Percentiles rank a stretch among this genome's conserved stretches.
Evolutionary conservation across 2,329 filamentous ascomycete species (phyloP).

Genomic region (Metarhizium sp.): DNA sequence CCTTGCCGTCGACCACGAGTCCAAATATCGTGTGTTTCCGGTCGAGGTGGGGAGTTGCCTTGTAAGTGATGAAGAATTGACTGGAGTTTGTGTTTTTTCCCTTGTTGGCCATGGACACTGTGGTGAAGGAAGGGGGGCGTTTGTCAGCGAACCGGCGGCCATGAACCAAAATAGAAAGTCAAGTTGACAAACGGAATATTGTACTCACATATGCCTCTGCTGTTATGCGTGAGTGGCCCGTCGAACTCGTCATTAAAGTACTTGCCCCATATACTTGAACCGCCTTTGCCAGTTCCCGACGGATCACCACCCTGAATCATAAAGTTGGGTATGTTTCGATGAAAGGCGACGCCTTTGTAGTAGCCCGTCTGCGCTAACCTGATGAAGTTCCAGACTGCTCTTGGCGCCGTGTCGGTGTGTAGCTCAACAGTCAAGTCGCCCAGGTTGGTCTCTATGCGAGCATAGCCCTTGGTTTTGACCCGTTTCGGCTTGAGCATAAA

Average conservation of each 20-base stretch:
- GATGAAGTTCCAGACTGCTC: constrained; percentile 95
- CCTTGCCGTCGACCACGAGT: constrained; percentile 66
- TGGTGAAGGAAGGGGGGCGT: background rate
- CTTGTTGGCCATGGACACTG: constrained; percentile 88
- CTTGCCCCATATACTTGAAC: constrained; percentile 84
- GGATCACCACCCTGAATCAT: constrained; percentile 98
- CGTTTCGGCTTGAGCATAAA: constrained; percentile 90
- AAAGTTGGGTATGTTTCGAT: constrained; percentile 89
- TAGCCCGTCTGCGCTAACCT: constrained; percentile 82
- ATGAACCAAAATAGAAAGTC: background rate
- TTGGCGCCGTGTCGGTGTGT: constrained; percentile 82
- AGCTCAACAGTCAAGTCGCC: constrained; percentile 84
- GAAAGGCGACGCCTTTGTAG: constrained; percentile 76
- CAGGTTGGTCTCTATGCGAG: constrained; percentile 75
- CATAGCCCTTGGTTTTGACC: constrained; percentile 86
- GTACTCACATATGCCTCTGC: constrained; percentile 52
- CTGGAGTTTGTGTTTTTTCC: constrained; percentile 95
- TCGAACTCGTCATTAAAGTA: constrained; percentile 93
- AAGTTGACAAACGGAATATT: too few relatives aligned
- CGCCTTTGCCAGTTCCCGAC: constrained; percentile 84
- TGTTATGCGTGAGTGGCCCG: constrained; percentile 74
- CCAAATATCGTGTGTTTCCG: constrained; percentile 97
- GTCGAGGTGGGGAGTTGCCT: constrained; percentile 75
- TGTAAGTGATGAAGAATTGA: constrained; percentile 92
- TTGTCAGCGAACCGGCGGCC: background rate